phyloP scores from a whole-genome alignment of 768 basidiomycete genomes.

The Calocybe indica region DNA sequence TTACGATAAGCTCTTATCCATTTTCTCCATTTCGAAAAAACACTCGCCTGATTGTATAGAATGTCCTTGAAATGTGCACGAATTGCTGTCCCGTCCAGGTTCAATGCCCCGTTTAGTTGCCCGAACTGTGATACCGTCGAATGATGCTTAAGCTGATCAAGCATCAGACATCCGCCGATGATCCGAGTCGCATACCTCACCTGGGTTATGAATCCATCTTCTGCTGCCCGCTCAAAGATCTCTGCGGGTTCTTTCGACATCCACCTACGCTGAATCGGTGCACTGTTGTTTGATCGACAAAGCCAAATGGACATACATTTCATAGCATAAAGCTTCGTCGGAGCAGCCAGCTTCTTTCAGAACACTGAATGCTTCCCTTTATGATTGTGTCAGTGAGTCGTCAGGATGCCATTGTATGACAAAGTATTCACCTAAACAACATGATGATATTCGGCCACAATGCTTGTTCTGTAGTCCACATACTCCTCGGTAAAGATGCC shows the following conservation, averaged over 20 bases:
- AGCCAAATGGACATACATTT: constrained; percentile 37
- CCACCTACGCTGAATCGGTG: constrained; percentile 34
- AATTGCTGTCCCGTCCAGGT: constrained; percentile 43
- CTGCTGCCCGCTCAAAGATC: constrained; percentile 62
- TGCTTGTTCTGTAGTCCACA: constrained; percentile 39
- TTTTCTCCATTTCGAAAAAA: not conserved
- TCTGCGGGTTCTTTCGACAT: constrained; percentile 70
- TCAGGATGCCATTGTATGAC: not conserved
- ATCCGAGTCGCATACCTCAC: constrained; percentile 18
- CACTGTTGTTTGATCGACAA: not conserved
- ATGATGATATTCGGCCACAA: constrained; percentile 65
- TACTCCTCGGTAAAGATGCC: not conserved
- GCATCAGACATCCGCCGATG: constrained; percentile 1
- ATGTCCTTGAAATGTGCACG: constrained; percentile 54
- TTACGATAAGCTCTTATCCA: too few species aligned
- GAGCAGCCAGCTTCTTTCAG: constrained; percentile 62
- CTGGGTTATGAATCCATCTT: constrained; percentile 58
- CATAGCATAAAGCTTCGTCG: constrained; percentile 61
- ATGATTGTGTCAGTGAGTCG: not conserved
- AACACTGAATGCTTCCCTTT: constrained; percentile 53
- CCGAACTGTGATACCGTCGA: constrained; percentile 59
- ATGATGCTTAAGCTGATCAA: constrained; percentile 48
- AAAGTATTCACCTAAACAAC: constrained; percentile 40
- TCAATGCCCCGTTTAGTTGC: constrained; percentile 50
- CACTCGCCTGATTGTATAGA: constrained; percentile 44